Base-by-base conservation (phyloP, 305 asterid species). In the Plantago coronopus region DNA sequence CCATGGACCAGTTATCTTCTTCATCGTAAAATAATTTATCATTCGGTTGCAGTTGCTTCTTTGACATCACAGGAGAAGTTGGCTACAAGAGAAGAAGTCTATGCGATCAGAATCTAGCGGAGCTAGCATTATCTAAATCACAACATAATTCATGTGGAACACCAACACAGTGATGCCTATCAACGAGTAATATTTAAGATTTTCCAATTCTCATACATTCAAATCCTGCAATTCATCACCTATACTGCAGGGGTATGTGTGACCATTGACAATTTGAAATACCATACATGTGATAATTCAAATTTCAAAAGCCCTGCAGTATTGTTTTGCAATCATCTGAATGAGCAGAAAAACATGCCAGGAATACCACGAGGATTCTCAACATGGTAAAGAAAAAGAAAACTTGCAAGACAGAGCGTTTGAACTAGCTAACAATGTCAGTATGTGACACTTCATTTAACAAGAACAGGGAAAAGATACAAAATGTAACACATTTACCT, bases 1-100 rank as follows among this genome's bases (percentile, higher is more conserved):
- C 83, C 82, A 81, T 17, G 54, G 93, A 87, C 69, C 79, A 74
- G 63, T 77, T 74, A 67, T 91, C 96, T 11, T 91, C 95, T 54
- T 91, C 95, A 9, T 81, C 86, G 34, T 62, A 72, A 57, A 27
- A 48, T 40, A 72, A 75, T 40, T 71, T 69, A 40, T 66, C 72
- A 27, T 66, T 37, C 46, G 57, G 47, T 48, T 67, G 79, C 44
- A 48, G 72, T 43, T 71, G 64, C 61, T 76, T 74, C 69, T 61
- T 61, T 63, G 81, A 76, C 66, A 66, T 48, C 13, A 54, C 44
- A 68, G 77, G 68, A 61, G 78, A 73, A 74, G 47, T 67, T 48
- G 74, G 59, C 93, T 82, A 78, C 63, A 77, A 55, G 29, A 74
- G 46, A 64, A 66, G 64, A 23, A 42, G 17, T 11, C 59, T 65